These are phyloP conservation scores for Chaetomium tenue DNA, from an alignment of 495 filamentous ascomycete genomes.

Conservation along the genomic window DNA sequence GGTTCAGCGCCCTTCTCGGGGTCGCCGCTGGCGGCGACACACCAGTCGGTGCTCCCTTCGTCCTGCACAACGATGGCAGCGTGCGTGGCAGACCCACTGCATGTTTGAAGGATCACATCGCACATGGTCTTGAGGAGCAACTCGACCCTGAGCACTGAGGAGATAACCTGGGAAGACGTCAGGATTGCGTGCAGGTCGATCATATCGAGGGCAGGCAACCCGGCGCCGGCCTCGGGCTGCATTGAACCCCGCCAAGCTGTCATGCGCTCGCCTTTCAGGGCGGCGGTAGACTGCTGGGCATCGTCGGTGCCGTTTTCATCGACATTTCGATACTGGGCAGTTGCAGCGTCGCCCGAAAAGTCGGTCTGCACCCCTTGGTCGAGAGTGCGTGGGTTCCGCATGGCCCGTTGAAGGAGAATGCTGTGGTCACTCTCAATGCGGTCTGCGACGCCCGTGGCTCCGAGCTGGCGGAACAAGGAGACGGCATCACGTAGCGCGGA, in stretches of 20 bases:
- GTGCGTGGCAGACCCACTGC: conserved; percentile 72
- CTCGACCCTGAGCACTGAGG: conserved; percentile 82
- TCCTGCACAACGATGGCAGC: conserved; percentile 64
- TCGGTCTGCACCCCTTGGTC: conserved; percentile 77
- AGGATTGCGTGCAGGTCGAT: conserved; percentile 85
- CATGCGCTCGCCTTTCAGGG: conserved; percentile 62
- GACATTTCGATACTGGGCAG: conserved; percentile 51
- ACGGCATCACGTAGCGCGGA: conserved; percentile 69
- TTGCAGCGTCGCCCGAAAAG: conserved; percentile 59
- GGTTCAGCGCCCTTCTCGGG: conserved; percentile 63
- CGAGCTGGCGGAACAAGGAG: conserved; percentile 68
- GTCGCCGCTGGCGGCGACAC: conserved; percentile 73
- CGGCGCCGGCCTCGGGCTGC: conserved; percentile 47
- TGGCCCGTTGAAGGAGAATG: conserved; percentile 66
- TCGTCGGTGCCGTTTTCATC: conserved; percentile 61
- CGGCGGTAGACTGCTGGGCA: conserved; percentile 47
- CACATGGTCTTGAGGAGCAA: conserved; percentile 84
- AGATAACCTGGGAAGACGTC: conserved; percentile 85
- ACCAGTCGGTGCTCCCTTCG: conserved; percentile 39
- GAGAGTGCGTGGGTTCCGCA: conserved; percentile 55
- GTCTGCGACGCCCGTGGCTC: conserved; percentile 70
- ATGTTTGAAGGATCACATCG: conserved; percentile 83
- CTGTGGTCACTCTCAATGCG: conserved; percentile 69
- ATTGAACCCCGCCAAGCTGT: conserved; percentile 59
- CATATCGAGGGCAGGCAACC: conserved; percentile 66